Percentiles rank a stretch among this genome's conserved stretches.
phyloP scores from a whole-genome alignment of 2,329 filamentous ascomycete species.

The Hypocrella siamensis region DNA sequence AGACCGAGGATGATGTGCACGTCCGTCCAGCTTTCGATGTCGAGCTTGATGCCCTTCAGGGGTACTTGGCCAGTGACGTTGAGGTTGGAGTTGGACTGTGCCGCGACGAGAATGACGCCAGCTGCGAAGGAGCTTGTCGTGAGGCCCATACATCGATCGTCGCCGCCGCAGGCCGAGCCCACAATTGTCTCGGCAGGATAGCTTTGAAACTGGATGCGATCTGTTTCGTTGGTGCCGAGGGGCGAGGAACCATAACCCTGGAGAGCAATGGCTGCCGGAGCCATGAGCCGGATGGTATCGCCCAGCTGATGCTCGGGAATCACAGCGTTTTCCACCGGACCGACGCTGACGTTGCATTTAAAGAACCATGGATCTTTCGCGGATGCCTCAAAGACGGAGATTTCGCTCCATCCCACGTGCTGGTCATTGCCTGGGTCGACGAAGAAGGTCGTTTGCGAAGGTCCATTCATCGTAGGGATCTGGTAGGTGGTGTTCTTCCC shows the following conservation, averaged over 20 bases:
- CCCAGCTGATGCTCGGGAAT: slow-evolving; percentile 20
- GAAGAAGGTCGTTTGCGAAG: slow-evolving; percentile 20
- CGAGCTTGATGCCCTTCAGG: slow-evolving; percentile 14
- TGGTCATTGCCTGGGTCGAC: slow-evolving; percentile 12
- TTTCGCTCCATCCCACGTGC: slow-evolving; percentile 11
- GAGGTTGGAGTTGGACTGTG: slow-evolving; percentile 13
- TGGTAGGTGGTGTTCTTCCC: slow-evolving; percentile 8
- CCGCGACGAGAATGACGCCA: slow-evolving; percentile 18
- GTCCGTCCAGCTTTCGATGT: slow-evolving; percentile 16
- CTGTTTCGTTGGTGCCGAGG: slow-evolving; percentile 9
- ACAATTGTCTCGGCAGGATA: slow-evolving; percentile 25
- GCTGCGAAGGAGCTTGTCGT: slow-evolving; percentile 19
- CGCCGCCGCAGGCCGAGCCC: slow-evolving; percentile 17
- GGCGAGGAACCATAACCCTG: slow-evolving; percentile 18
- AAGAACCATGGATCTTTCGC: slow-evolving; percentile 22
- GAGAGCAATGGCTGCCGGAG: slow-evolving; percentile 22
- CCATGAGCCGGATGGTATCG: slow-evolving; percentile 15
- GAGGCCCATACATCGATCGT: slow-evolving; percentile 16
- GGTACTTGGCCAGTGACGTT: slow-evolving; percentile 13
- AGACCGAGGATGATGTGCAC: slow-evolving; percentile 17
- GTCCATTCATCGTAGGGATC: slow-evolving; percentile 13
- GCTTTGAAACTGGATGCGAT: slow-evolving; percentile 17
- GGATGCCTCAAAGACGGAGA: slow-evolving; percentile 23
- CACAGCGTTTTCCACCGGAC: slow-evolving; percentile 16
- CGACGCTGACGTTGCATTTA: slow-evolving; percentile 21